A percentile compares a stretch with the other conserved stretches of the same genome.
phyloP scores from a whole-genome alignment of 768 basidiomycete genomes.

The Russula compacta region DNA sequence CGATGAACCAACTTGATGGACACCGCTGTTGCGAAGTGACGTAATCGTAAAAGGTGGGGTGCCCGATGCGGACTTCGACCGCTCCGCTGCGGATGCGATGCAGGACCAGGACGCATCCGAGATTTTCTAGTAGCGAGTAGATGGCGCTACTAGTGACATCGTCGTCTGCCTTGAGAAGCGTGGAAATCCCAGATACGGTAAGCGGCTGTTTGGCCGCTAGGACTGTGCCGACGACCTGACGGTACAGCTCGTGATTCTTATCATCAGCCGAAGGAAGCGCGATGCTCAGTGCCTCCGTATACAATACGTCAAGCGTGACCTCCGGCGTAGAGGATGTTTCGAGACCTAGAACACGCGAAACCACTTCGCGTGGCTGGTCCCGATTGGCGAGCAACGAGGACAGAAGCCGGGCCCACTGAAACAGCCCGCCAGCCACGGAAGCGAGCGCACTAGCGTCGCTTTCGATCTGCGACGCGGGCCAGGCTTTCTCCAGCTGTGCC shows the following conservation, averaged over 20 bases:
- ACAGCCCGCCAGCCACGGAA: slow-evolving; percentile 14
- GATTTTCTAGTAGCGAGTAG: not conserved
- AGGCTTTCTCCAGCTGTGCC: not conserved
- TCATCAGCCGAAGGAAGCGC: not conserved
- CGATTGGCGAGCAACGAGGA: slow-evolving; percentile 6
- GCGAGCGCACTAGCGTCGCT: slow-evolving; percentile 6
- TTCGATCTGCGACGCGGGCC: not conserved
- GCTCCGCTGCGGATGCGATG: not conserved
- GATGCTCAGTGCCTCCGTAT: slow-evolving; percentile 3
- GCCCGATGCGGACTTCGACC: slow-evolving; percentile 9
- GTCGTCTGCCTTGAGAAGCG: slow-evolving; percentile 2
- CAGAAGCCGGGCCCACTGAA: slow-evolving; percentile 18
- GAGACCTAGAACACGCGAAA: slow-evolving; percentile 4
- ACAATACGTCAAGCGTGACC: slow-evolving; percentile 8
- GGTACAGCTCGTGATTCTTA: slow-evolving; percentile 6
- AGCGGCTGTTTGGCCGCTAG: slow-evolving; percentile 8
- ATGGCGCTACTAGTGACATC: not conserved
- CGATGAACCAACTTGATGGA: slow-evolving; percentile 5
- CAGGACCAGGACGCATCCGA: slow-evolving; percentile 12
- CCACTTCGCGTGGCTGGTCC: slow-evolving; percentile 1
- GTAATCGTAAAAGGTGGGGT: slow-evolving; percentile 12
- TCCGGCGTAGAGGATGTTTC: not conserved
- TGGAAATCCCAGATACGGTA: not conserved
- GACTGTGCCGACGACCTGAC: slow-evolving; percentile 5
- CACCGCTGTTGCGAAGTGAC: slow-evolving; percentile 8